phyloP scores from a whole-genome alignment of 1,284 basidiomycete species.

The Exsudoporus floridanus region DNA sequence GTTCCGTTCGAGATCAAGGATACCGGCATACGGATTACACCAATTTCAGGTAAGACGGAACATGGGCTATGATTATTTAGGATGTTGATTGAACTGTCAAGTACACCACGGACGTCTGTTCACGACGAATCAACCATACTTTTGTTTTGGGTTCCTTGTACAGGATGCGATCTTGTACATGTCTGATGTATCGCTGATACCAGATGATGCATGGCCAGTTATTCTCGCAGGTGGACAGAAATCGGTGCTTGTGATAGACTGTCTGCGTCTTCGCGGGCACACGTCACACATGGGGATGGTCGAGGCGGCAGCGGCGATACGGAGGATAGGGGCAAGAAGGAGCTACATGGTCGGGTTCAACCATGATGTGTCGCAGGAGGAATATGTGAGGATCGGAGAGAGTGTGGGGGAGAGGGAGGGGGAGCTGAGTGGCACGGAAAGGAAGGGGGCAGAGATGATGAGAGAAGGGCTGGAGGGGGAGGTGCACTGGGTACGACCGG shows the following conservation, averaged over 20 bases:
- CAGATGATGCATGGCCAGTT: conserved; percentile 62
- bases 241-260: conserved; percentile 69
- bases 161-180: conserved; percentile 64
- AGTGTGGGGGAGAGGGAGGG: conserved; percentile 36
- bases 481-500: conserved; percentile 61
- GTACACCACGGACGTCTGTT: conserved; percentile 70
- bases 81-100: conserved; percentile 24
- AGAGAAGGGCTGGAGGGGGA: conserved; percentile 45
- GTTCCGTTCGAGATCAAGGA: conserved; percentile 63
- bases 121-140: conserved; percentile 54
- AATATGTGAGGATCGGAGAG: conserved; percentile 60
- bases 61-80: background rate
- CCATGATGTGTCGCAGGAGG: conserved; percentile 68
- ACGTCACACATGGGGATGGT: conserved; percentile 72
- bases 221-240: conserved; percentile 43
- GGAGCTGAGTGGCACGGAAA: conserved; percentile 41
- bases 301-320: conserved; percentile 53
- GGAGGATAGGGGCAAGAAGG: conserved; percentile 52
- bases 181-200: conserved; percentile 74
- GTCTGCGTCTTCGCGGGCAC: conserved; percentile 59
- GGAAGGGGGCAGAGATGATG: conserved; percentile 46
- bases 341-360: conserved; percentile 75
- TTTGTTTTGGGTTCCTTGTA: conserved; percentile 75
- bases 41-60: conserved; percentile 58
- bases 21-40: conserved; percentile 62